Base-by-base conservation (phyloP, 2,329 filamentous ascomycete species). In the Fusarium musae region DNA sequence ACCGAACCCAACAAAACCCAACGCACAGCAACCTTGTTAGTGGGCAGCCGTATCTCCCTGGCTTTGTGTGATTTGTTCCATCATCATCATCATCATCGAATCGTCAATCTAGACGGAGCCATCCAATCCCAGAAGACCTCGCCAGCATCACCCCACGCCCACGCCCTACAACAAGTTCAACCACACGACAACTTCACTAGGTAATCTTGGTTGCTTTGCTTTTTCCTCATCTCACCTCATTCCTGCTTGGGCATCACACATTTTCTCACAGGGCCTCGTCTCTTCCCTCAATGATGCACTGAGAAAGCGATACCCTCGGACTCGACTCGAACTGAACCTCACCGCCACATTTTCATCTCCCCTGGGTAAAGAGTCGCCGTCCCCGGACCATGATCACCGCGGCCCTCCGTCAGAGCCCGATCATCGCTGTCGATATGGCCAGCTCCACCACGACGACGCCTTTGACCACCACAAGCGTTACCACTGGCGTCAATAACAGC, bases 201-300 rank as follows among this genome's bases (percentile, higher is more conserved):
- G 21, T 19, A 58, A 58, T 53, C 40, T 54, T 42, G 37, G 39
- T 42, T 44, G 39, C 39, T 40, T 49, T 44, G 23, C 39, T 57
- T 59, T 32, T 52, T 40, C 16, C 40, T 66, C 26, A 16, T n/a
- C 28, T 49, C 44, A 46, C 42, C 42, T 36, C 36, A 56, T 26
- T 49, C 30, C 23, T n/a, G 5, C 50, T 28, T 32, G 46, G 32
- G 26, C 26, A 37, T 47, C 50, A 23, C 53, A 16, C 12, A 17
- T 53, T 30, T 53, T 10, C 34, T 19, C 32, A 4, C 23, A 16
- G 44, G 34, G 21, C 56, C 21, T 66, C 43, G 10, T 63, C 43
- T 70, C 58, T 56, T 32, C 49, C 61, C 67, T 68, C 36, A 60
- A 76, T 65, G 64, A 76, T 76, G 75, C 70, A 69, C 71, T 74